Base-by-base conservation (phyloP, 2,329 filamentous ascomycete species). In the Claviceps arundinis region DNA sequence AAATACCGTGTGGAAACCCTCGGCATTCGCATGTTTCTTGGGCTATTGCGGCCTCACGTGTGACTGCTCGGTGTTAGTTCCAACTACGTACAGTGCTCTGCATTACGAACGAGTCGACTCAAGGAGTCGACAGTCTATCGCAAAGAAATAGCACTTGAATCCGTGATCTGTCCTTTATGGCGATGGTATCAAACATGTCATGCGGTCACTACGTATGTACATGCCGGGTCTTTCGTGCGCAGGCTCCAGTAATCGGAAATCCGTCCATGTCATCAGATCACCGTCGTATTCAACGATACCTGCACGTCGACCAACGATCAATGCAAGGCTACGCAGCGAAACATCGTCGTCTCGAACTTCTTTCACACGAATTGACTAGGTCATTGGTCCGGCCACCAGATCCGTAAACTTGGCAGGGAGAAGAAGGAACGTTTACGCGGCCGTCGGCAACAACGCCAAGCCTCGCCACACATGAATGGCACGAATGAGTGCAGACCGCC, bases 361-460 rank as follows among this genome's bases (percentile, higher is more conserved):
- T 17, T n/a, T 41, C 16, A 4, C 40, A 3, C 6, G 9, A 13
- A 14, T 13, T 22, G 17, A 24, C 41, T n/a, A 14, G 14, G 41
- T 6, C 41, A 13, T 43, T 13, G 41, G 17, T 43, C 17, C 14
- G 19, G 41, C 41, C 17, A 43, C 3, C 41, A 43, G 17, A 22
- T 22, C 17, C 41, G 22, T 43, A 13, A 42, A 7, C 14, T 16
- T 40, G n/a, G 38, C 38, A 41, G 16, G 38, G 7, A 37, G 26
- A 37, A 30, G 22, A 22, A 41, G 47, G 26, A 41, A n/a, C 30
- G 16, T 14, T 3, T 13, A 24, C n/a, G 26, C 24, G 24, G 38
- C 38, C n/a, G 37, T 34, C 34, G 47, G 38, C 47, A 17, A 49
- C 42, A 49, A 43, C 42, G 47, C 47, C 47, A 49, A 42, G 47